Conservation (phyloP, 2,329 filamentous ascomycete genomes). For the Ascochyta pisi region DNA sequence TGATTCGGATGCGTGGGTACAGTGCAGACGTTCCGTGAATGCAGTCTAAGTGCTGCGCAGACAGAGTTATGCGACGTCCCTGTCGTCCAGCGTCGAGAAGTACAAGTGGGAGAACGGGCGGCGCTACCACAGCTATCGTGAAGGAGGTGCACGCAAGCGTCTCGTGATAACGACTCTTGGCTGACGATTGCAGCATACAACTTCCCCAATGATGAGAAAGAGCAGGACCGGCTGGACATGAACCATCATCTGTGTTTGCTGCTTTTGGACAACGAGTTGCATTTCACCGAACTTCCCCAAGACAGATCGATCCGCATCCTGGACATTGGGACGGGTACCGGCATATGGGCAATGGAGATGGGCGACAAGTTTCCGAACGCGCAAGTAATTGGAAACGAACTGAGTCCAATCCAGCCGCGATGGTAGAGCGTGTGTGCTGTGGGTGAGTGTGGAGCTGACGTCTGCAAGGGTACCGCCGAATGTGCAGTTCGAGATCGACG, state of each 20-base stretch:
- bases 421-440: slow-evolving; percentile 31
- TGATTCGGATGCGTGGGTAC: slow-evolving; percentile 6
- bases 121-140: slow-evolving; percentile 46
- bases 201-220: slow-evolving; percentile 54
- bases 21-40: not conserved
- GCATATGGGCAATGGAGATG: slow-evolving; percentile 47
- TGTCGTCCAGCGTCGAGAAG: slow-evolving; percentile 44
- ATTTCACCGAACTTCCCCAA: slow-evolving; percentile 37
- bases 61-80: slow-evolving; percentile 19
- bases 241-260: slow-evolving; percentile 49
- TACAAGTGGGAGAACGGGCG: slow-evolving; percentile 48
- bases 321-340: slow-evolving; percentile 47
- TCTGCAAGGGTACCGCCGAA: slow-evolving; percentile 52
- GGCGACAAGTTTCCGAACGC: slow-evolving; percentile 38
- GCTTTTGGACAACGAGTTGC: slow-evolving; percentile 42
- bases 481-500: slow-evolving; percentile 56
- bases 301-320: slow-evolving; percentile 35
- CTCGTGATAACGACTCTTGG: slow-evolving; percentile 17
- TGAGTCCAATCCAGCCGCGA: slow-evolving; percentile 58
- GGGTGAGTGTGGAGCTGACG: not conserved
- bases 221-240: slow-evolving; percentile 54
- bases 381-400: slow-evolving; percentile 53
- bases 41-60: not conserved
- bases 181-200: slow-evolving; percentile 34
- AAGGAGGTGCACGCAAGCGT: slow-evolving; percentile 25